Conservation (phyloP, 305 asterid species). For the Rubia balearica region DNA sequence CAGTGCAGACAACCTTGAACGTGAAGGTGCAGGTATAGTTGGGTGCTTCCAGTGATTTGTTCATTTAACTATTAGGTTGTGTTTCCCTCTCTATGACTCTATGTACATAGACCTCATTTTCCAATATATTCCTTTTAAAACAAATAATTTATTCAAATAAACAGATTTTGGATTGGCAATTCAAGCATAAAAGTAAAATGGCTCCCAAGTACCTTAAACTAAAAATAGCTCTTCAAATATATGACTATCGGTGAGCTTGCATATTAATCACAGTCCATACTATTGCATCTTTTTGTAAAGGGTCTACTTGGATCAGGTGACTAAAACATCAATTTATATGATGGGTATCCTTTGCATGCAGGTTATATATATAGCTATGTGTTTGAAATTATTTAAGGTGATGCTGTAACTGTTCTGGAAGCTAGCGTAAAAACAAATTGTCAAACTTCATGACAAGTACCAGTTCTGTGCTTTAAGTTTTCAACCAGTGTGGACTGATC, state of each 20-base stretch:
- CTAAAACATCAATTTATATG: background rate
- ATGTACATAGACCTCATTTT: background rate
- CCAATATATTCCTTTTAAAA: background rate
- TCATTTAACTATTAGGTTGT: background rate
- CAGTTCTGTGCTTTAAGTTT: background rate
- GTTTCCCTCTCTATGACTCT: background rate
- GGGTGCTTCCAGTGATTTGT: background rate
- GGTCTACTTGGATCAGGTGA: background rate
- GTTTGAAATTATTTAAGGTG: background rate
- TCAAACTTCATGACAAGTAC: background rate
- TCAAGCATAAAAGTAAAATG: constrained; percentile 46
- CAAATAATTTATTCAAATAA: too few species aligned
- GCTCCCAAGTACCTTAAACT: constrained; percentile 66
- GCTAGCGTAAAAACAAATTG: background rate
- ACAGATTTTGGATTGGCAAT: constrained; percentile 24
- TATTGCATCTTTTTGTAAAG: background rate
- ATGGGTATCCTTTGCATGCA: background rate
- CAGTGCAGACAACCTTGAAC: constrained; percentile 67
- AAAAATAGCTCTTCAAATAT: constrained; percentile 56
- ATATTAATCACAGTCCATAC: background rate
- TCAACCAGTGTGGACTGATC: background rate
- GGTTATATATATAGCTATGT: background rate
- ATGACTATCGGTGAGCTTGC: constrained; percentile 48
- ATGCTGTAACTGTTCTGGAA: background rate
- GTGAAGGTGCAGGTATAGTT: constrained; percentile 37